Base-by-base conservation (phyloP, 108 stramenopile species). In the Cyclotella atomus region DNA sequence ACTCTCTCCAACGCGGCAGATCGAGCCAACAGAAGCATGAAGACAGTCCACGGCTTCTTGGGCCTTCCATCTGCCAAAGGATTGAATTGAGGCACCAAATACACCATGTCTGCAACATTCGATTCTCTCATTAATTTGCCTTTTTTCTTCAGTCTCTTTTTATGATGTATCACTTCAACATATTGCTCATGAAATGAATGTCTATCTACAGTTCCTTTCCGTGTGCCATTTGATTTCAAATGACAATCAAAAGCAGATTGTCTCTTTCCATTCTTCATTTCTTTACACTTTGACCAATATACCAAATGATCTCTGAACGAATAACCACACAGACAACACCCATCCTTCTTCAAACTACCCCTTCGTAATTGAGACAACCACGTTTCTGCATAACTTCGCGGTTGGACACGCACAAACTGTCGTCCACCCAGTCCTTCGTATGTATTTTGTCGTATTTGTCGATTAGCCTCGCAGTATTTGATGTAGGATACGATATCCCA, bases 261-360 rank as follows among this genome's bases (percentile, higher is more conserved):
- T 43, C 61, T 38, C 38, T 43, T 30, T 70, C 62, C n/a, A n/a
- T n/a, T n/a, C n/a, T n/a, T n/a, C n/a, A n/a, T 65, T 32, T 65
- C 28, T 64, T 64, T 53, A 34, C 62, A 56, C 30, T 38, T 49
- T 66, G 71, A 73, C 79, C 79, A 81, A 50, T 36, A 81, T 34
- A 69, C 44, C 54, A 81, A 73, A 53, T 81, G 79, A 43, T 81
- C 79, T 41, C 25, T 35, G 23, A 57, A 81, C 15, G 71, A 59
- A 73, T 73, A 46, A 0, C 79, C 79, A 19, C 79, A 81, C 2
- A 81, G 15, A 0, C 28, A 20, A 65, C 79, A 81, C 15, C 63
- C 62, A 74, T 74, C 53, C 17, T 27, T 34, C 36, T 81, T 81
- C 46, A 74, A 53, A 24, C 12, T 10, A 10, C 35, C 63, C 46